Conservation (phyloP, 2,329 filamentous ascomycete species). For the Leptographium procerum region DNA sequence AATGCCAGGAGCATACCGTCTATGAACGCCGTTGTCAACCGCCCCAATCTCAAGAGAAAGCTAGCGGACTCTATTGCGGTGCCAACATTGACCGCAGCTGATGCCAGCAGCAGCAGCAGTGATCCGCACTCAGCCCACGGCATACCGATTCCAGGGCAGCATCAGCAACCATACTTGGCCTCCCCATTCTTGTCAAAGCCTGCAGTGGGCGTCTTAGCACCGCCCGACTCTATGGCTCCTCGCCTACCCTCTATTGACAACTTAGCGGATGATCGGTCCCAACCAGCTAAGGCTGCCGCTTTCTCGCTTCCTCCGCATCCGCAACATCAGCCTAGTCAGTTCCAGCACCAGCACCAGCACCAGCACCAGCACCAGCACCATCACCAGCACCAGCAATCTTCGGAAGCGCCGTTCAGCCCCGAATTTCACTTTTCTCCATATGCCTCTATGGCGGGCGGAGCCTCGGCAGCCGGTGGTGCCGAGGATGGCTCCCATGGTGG, state of each 20-base stretch:
- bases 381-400: conserved; percentile 14
- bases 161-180: background rate
- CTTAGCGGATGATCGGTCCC: background rate
- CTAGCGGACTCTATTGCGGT: background rate
- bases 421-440: conserved; percentile 14
- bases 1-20: background rate
- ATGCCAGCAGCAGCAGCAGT: background rate
- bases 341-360: conserved; percentile 16
- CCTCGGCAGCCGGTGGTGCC: background rate
- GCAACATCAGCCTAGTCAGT: conserved; percentile 16
- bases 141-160: background rate
- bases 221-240: background rate
- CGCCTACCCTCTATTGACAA: background rate
- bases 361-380: conserved; percentile 13
- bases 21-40: background rate
- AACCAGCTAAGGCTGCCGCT: background rate
- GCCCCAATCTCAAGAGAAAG: conserved; percentile 1
- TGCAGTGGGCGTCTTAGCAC: background rate
- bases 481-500: background rate
- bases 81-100: background rate
- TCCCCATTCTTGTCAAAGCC: background rate
- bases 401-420: conserved; percentile 15
- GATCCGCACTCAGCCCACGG: background rate
- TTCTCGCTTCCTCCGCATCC: background rate
- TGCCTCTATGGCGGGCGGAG: background rate